Conservation (phyloP, 2,329 filamentous ascomycete genomes). For the Cytospora paraplurivora region DNA sequence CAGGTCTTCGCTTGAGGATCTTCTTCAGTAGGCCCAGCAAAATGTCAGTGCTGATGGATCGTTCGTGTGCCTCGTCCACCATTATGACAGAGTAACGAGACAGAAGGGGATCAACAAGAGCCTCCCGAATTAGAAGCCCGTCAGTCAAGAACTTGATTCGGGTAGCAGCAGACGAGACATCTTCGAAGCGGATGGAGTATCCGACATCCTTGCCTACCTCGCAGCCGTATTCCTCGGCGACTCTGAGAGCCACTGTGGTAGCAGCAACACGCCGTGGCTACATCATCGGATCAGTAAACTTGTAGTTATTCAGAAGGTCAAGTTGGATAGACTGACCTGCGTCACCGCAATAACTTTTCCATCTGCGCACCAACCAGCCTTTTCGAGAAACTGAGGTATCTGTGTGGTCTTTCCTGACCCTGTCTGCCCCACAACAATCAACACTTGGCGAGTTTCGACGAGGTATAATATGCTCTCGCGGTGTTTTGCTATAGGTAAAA, state of each 20-base stretch:
- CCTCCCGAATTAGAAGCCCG: constrained; percentile 86
- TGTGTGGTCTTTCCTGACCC: constrained; percentile 96
- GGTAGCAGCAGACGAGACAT: constrained; percentile 82
- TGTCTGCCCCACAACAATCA: constrained; percentile 89
- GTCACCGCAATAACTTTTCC: constrained; percentile 86
- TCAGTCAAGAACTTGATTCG: constrained; percentile 96
- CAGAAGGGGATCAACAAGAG: constrained; percentile 86
- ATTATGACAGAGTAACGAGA: constrained; percentile 94
- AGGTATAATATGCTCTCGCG: constrained; percentile 79
- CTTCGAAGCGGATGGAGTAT: constrained; percentile 91
- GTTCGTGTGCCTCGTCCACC: constrained; percentile 96
- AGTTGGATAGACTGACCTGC: constrained; percentile 64
- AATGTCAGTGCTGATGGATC: constrained; percentile 89
- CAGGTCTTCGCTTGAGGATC: constrained; percentile 75
- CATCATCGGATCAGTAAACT: constrained; percentile 15
- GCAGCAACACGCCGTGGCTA: constrained; percentile 88
- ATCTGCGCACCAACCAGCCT: constrained; percentile 84
- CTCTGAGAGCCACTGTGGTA: constrained; percentile 83
- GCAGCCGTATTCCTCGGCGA: constrained; percentile 86
- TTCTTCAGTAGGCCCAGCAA: constrained; percentile 90
- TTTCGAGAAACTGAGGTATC: constrained; percentile 86
- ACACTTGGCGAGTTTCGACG: constrained; percentile 81
- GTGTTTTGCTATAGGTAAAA: constrained; percentile 87
- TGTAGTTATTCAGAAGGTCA: background rate
- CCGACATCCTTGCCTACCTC: constrained; percentile 88